A percentile compares a stretch with the other conserved stretches of the same genome.
phyloP scores from a whole-genome alignment of 1,139 yeast species.

The Scheffersomyces titani region DNA sequence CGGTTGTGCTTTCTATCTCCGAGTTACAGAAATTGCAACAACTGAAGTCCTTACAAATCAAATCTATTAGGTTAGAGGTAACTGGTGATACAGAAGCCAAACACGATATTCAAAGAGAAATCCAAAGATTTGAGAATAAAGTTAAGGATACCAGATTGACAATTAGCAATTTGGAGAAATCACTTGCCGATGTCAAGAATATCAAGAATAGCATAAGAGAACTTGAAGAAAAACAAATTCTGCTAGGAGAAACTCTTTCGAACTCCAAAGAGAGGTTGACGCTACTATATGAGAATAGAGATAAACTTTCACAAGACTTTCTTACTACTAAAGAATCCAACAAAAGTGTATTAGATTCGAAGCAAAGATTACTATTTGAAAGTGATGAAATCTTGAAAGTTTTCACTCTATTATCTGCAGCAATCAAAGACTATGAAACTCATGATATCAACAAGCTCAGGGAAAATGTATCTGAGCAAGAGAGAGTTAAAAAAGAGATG shows the following conservation, averaged over 20 bases:
- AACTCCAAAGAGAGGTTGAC: constrained; percentile 14
- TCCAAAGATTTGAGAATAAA: constrained; percentile 50
- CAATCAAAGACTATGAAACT: constrained; percentile 21
- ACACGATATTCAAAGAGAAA: constrained; percentile 49
- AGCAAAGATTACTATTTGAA: constrained; percentile 7
- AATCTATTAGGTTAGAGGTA: constrained; percentile 46
- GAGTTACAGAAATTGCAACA: constrained; percentile 57
- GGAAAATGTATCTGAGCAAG: constrained; percentile 16
- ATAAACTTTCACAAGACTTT: constrained; percentile 19
- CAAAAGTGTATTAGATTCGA: constrained; percentile 14
- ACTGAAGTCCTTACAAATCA: constrained; percentile 42
- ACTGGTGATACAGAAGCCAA: constrained; percentile 48
- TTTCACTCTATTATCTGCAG: constrained; percentile 8
- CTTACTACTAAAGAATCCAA: constrained; percentile 20
- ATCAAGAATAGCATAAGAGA: constrained; percentile 14
- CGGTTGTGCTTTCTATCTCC: constrained; percentile 33
- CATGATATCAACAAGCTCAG: constrained; percentile 17
- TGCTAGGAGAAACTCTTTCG: neutral
- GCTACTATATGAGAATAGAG: constrained; percentile 10
- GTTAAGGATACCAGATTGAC: constrained; percentile 59
- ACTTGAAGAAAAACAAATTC: constrained; percentile 13
- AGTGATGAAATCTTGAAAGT: constrained; percentile 1
- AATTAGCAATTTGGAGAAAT: constrained; percentile 57
- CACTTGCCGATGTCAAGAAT: constrained; percentile 41
- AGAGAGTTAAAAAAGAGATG: constrained; percentile 10